phyloP scores from a whole-genome alignment of 164 flowering plant genomes.

The Brasenia schreberi region DNA sequence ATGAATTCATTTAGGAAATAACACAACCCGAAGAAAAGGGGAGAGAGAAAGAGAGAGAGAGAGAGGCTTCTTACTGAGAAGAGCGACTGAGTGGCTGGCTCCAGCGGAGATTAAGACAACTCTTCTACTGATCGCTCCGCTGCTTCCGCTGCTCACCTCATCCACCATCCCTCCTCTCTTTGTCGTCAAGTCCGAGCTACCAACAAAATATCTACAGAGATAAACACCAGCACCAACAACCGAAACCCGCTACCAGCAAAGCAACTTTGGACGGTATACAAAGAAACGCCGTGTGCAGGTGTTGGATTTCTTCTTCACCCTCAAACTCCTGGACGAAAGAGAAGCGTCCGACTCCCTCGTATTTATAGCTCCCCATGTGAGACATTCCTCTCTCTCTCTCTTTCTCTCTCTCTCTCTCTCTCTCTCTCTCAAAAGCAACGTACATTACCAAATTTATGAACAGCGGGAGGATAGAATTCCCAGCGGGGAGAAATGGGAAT shows the following conservation, averaged over 20 bases:
- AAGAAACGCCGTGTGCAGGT: background rate
- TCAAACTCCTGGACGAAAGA: background rate
- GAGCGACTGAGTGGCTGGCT: slow-evolving; percentile 90
- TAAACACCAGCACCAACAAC: background rate
- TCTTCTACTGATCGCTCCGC: slow-evolving; percentile 19
- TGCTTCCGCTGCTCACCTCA: slow-evolving; percentile 10
- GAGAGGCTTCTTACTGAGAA: slow-evolving; percentile 42
- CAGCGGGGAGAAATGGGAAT: no score
- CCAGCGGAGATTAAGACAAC: slow-evolving; percentile 84
- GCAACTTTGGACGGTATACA: background rate
- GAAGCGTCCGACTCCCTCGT: background rate
- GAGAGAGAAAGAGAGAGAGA: slow-evolving; percentile 1
- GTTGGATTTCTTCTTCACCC: background rate
- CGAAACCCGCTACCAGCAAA: background rate
- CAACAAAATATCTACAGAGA: background rate
- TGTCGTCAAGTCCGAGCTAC: background rate
- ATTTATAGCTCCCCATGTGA: background rate
- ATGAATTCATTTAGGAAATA: no score
- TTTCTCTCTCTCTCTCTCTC: background rate
- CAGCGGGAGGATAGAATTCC: no score
- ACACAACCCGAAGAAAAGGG: background rate
- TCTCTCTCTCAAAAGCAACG: no score
- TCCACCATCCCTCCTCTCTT: slow-evolving; percentile 8
- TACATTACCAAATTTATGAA: no score
- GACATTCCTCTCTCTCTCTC: background rate